Conservation (phyloP, 2,329 filamentous ascomycete species). For the Periconia macrospinosa region DNA sequence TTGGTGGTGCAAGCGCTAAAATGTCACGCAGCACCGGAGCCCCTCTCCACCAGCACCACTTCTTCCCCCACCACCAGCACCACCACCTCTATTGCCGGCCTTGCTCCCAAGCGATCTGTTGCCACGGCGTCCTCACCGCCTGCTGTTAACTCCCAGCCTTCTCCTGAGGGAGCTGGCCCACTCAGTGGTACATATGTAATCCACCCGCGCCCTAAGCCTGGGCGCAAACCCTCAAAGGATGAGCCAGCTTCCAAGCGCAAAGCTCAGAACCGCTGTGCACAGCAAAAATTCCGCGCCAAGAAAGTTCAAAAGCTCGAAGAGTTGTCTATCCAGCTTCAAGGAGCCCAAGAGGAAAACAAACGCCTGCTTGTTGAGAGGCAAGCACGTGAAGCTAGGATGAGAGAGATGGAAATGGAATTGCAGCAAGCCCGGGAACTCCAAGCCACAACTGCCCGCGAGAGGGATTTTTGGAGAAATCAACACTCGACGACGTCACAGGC, state of each 20-base stretch:
- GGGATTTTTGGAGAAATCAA: constrained; percentile 18
- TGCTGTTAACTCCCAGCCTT: constrained; percentile 23
- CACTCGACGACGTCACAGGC: constrained; percentile 2
- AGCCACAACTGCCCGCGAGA: constrained; percentile 13
- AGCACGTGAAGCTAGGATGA: constrained; percentile 1
- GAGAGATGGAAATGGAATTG: constrained; percentile 7
- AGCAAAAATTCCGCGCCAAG: constrained; percentile 86
- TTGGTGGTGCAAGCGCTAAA: background rate
- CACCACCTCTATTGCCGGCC: constrained; percentile 3
- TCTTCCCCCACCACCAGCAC: constrained; percentile 2
- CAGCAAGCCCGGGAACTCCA: constrained; percentile 11
- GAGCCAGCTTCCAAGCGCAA: constrained; percentile 92
- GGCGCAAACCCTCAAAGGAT: constrained; percentile 90
- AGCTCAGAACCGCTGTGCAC: constrained; percentile 89
- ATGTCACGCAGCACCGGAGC: background rate
- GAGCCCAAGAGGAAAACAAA: constrained; percentile 17
- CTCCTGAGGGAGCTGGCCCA: constrained; percentile 40
- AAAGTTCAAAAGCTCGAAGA: constrained; percentile 81
- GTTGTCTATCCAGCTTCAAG: constrained; percentile 49
- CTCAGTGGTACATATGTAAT: constrained; percentile 42
- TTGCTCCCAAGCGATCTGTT: constrained; percentile 10
- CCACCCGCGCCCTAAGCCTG: constrained; percentile 62
- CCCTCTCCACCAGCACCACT: background rate
- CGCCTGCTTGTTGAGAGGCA: constrained; percentile 17
- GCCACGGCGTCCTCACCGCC: constrained; percentile 28